Conservation (phyloP, 179 eudicot genomes). For the Silene coronaria region DNA sequence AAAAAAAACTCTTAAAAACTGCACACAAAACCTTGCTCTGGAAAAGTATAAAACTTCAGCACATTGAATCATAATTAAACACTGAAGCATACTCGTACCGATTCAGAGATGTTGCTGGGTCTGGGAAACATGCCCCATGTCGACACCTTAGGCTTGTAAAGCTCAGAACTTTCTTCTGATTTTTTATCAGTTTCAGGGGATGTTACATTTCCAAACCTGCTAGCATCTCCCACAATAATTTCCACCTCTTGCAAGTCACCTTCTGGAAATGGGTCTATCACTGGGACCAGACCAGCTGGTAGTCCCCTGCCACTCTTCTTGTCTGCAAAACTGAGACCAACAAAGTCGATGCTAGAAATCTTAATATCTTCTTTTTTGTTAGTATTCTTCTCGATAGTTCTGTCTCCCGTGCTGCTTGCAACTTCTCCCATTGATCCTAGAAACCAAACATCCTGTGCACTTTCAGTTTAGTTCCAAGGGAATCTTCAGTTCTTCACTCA, state of each 20-base stretch:
- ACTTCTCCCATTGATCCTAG: constrained; percentile 34
- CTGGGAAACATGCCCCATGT: constrained; percentile 95
- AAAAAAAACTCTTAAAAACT: background rate
- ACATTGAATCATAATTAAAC: constrained; percentile 2
- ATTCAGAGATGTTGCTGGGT: constrained; percentile 71
- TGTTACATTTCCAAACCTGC: constrained; percentile 42
- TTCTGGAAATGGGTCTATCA: constrained; percentile 43
- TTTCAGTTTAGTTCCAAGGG: constrained; percentile 5
- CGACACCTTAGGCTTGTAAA: constrained; percentile 91
- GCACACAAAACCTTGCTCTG: background rate
- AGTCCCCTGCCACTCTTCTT: constrained; percentile 69
- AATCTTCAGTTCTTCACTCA: background rate
- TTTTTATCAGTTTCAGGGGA: constrained; percentile 31
- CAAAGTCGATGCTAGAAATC: constrained; percentile 62
- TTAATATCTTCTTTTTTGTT: constrained; percentile 36
- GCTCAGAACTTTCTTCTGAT: constrained; percentile 42
- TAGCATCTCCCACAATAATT: constrained; percentile 72
- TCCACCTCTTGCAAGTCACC: constrained; percentile 75
- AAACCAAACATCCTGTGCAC: constrained; percentile 22
- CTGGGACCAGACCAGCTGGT: constrained; percentile 71
- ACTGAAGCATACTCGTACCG: constrained; percentile 37
- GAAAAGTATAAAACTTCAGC: background rate
- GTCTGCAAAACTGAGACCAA: constrained; percentile 67
- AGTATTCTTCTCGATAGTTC: constrained; percentile 20
- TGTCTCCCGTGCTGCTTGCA: constrained; percentile 15